phyloP scores from a whole-genome alignment of 768 basidiomycete genomes.

The Candolleomyces aberdarensis region DNA sequence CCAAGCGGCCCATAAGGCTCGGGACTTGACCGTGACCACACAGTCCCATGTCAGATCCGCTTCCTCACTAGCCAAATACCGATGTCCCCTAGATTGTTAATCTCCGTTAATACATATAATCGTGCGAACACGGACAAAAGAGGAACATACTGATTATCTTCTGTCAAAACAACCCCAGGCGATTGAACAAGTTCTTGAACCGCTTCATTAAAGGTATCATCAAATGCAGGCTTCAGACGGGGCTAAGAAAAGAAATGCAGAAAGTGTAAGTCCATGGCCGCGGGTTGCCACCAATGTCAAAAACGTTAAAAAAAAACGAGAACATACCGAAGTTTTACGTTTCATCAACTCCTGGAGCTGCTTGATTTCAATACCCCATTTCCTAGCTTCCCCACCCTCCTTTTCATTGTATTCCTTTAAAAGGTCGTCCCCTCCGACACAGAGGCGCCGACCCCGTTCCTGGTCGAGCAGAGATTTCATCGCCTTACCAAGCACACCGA shows the following conservation, averaged over 20 bases:
- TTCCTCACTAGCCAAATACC: slow-evolving; percentile 73
- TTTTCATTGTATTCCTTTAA: slow-evolving; percentile 32
- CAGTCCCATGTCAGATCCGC: slow-evolving; percentile 68
- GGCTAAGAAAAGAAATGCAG: slow-evolving; percentile 34
- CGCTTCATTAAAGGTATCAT: slow-evolving; percentile 76
- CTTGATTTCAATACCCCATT: slow-evolving; percentile 70
- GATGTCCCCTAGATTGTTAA: slow-evolving; percentile 49
- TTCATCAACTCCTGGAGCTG: slow-evolving; percentile 56
- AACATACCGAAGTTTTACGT: slow-evolving; percentile 52
- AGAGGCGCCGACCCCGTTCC: slow-evolving; percentile 63
- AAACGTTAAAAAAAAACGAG: not conserved
- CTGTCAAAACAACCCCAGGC: slow-evolving; percentile 67
- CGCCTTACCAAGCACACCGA: slow-evolving; percentile 71
- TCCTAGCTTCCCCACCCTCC: slow-evolving; percentile 68
- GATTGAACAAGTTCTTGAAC: slow-evolving; percentile 73
- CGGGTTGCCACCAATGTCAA: not conserved
- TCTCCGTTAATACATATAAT: slow-evolving; percentile 10
- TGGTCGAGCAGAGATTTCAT: slow-evolving; percentile 63
- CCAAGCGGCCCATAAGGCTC: slow-evolving; percentile 70
- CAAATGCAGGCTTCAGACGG: slow-evolving; percentile 53
- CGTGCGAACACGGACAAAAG: slow-evolving; percentile 9
- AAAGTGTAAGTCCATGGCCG: not conserved
- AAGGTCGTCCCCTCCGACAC: slow-evolving; percentile 44
- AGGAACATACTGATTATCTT: slow-evolving; percentile 57
- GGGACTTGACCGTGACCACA: slow-evolving; percentile 57